phyloP scores from a whole-genome alignment of 2,329 filamentous ascomycete genomes.

The Exophiala lecanii-corni region DNA sequence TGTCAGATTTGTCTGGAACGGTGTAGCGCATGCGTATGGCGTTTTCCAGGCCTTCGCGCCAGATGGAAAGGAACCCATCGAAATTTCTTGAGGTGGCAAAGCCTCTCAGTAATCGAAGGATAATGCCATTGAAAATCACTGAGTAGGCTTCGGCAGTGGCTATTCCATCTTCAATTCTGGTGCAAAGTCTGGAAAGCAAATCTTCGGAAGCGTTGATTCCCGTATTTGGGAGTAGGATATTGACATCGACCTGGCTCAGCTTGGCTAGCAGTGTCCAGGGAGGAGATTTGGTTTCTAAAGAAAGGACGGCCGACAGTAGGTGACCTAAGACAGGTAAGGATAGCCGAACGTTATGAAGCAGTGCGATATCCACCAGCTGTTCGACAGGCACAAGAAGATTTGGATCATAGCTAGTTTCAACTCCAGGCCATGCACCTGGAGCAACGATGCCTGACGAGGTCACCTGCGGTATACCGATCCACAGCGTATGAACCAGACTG shows the following conservation, averaged over 20 bases:
- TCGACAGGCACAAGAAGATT: conserved; percentile 35
- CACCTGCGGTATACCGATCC: conserved; percentile 27
- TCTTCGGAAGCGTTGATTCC: conserved; percentile 35
- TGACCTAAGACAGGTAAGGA: conserved; percentile 39
- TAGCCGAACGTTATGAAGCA: conserved; percentile 36
- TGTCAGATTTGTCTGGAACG: conserved; percentile 24
- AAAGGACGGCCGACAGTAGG: conserved; percentile 38
- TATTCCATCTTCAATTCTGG: conserved; percentile 22
- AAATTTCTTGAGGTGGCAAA: conserved; percentile 2
- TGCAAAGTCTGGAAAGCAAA: conserved; percentile 36
- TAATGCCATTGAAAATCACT: conserved; percentile 2
- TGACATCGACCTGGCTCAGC: conserved; percentile 38
- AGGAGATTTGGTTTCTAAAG: conserved; percentile 28
- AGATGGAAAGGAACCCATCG: conserved; percentile 34
- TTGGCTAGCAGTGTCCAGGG: conserved; percentile 40
- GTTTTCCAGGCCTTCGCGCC: conserved; percentile 36
- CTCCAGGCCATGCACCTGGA: conserved; percentile 16
- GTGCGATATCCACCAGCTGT: conserved; percentile 36
- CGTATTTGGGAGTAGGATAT: conserved; percentile 42
- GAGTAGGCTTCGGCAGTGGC: conserved; percentile 3
- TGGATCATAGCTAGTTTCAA: conserved; percentile 22
- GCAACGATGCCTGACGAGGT: conserved; percentile 9
- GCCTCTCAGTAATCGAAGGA: conserved; percentile 3
- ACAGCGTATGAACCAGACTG: conserved; percentile 37
- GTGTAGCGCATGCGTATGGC: conserved; percentile 31